Evolutionary conservation across 1,284 basidiomycete genomes (phyloP).

Genomic region (Ceratobasidium papillatum): DNA sequence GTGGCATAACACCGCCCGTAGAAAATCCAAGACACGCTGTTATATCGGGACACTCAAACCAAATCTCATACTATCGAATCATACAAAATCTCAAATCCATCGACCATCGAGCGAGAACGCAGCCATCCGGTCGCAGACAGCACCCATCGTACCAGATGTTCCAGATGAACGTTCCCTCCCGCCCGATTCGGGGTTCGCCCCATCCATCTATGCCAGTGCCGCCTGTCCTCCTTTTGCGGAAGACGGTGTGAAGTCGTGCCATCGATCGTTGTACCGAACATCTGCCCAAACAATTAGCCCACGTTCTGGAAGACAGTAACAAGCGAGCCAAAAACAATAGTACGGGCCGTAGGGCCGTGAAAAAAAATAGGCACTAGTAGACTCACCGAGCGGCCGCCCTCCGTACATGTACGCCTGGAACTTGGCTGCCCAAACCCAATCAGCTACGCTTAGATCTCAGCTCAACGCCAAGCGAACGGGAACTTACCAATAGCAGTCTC

Average conservation of each 20-base stretch:
- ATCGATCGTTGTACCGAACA: conserved; percentile 90
- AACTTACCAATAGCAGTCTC: conserved; percentile 87
- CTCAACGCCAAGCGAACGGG: background rate
- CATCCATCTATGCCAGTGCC: background rate
- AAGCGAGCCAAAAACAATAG: background rate
- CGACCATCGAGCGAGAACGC: background rate
- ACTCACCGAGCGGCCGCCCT: conserved; percentile 82
- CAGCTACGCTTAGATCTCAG: background rate
- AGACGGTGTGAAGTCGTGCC: conserved; percentile 87
- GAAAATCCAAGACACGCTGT: conserved; percentile 17
- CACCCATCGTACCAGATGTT: conserved; percentile 19
- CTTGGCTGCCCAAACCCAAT: conserved; percentile 64
- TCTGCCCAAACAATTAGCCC: conserved; percentile 58
- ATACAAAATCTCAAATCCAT: conserved; percentile 27
- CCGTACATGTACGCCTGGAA: conserved; percentile 93
- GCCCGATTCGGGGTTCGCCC: conserved; percentile 7
- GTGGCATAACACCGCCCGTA: background rate
- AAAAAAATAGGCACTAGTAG: conserved; percentile 17
- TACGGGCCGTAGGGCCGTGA: conserved; percentile 3
- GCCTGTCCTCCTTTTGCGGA: conserved; percentile 80
- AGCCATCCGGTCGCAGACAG: conserved; percentile 2
- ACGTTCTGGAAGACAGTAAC: background rate
- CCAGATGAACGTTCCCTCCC: conserved; percentile 5
- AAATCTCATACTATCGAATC: conserved; percentile 10
- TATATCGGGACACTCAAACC: conserved; percentile 21